A percentile compares a stretch with the other conserved stretches of the same genome.
Conservation (phyloP, 139 green algal genomes). For the Monoraphidium neglectum region DNA sequence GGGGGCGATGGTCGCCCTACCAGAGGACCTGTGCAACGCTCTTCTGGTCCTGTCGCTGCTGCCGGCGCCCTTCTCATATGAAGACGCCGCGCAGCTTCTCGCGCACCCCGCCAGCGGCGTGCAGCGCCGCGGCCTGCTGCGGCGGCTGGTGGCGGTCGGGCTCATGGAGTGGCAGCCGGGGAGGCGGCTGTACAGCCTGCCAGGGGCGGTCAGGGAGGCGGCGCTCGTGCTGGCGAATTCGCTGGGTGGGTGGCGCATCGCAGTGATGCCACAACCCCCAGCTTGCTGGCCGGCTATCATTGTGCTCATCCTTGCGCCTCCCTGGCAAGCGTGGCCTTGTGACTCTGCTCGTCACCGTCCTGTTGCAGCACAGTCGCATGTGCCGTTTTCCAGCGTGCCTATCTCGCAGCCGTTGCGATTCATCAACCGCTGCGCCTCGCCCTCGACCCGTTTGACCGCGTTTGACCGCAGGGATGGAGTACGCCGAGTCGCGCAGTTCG, state of each 20-base stretch:
- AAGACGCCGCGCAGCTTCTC: slow-evolving; percentile 18
- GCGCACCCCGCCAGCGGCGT: slow-evolving; percentile 13
- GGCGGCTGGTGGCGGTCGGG: slow-evolving; percentile 22
- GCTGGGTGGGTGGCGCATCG: slow-evolving; percentile 9
- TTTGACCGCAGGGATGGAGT: too few species aligned
- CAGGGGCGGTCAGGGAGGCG: slow-evolving; percentile 14
- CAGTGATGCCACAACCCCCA: too few species aligned
- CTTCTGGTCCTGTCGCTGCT: slow-evolving; percentile 27
- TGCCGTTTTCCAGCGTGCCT: too few species aligned
- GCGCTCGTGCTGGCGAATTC: slow-evolving; percentile 19
- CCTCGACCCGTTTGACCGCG: too few species aligned
- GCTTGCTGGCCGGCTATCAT: too few species aligned
- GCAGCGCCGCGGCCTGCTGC: slow-evolving; percentile 15
- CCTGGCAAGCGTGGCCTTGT: too few species aligned
- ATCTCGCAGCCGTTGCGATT: too few species aligned
- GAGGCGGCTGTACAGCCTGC: slow-evolving; percentile 27
- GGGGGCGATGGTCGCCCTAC: slow-evolving; percentile 13
- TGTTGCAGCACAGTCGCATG: too few species aligned
- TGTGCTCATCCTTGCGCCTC: too few species aligned
- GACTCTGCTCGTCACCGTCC: too few species aligned
- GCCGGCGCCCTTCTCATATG: slow-evolving; percentile 18
- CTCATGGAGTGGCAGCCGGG: slow-evolving; percentile 15
- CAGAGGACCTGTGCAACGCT: slow-evolving; percentile 22
- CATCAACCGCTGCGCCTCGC: too few species aligned
- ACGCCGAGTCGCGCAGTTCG: too few species aligned